phyloP scores from a whole-genome alignment of 1,139 yeast species.

The Pichia sp. region DNA sequence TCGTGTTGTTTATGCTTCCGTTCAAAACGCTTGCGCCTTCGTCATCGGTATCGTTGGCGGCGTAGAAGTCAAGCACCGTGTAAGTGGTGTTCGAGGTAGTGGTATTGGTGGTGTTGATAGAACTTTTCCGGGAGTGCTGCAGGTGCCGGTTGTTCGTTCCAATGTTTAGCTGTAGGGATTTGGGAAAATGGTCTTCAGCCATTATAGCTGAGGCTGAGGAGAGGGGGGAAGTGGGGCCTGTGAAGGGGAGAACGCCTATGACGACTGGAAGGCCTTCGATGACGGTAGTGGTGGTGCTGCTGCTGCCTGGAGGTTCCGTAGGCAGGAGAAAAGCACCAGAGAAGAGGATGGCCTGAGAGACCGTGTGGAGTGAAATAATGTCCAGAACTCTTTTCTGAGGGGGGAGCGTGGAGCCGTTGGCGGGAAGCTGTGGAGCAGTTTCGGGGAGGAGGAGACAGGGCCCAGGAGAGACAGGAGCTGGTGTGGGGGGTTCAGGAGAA shows the following conservation, averaged over 20 bases:
- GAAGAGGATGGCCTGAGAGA: background rate
- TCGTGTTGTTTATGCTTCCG: background rate
- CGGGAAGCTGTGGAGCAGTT: background rate
- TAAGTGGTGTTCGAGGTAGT: conserved; percentile 10
- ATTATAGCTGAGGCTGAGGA: background rate
- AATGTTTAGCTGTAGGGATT: background rate
- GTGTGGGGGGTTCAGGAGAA: too few relatives aligned
- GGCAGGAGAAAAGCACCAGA: background rate
- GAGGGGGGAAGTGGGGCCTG: background rate
- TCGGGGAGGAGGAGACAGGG: background rate
- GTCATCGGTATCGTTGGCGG: conserved; percentile 8
- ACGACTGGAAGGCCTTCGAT: background rate
- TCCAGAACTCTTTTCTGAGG: background rate
- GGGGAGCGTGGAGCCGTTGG: background rate
- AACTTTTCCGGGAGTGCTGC: conserved; percentile 13
- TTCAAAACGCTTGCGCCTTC: background rate
- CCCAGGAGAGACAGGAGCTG: background rate
- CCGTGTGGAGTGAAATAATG: background rate
- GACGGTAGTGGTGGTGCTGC: background rate
- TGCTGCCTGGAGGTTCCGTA: too few relatives aligned
- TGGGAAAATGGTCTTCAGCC: background rate
- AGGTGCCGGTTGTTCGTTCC: background rate
- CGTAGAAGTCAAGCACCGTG: conserved; percentile 13
- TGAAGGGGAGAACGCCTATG: background rate
- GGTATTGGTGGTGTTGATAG: conserved; percentile 7